These are phyloP conservation scores for Rosa rugosa DNA, from an alignment of 306 rosid genomes.

Conservation along the genomic window DNA sequence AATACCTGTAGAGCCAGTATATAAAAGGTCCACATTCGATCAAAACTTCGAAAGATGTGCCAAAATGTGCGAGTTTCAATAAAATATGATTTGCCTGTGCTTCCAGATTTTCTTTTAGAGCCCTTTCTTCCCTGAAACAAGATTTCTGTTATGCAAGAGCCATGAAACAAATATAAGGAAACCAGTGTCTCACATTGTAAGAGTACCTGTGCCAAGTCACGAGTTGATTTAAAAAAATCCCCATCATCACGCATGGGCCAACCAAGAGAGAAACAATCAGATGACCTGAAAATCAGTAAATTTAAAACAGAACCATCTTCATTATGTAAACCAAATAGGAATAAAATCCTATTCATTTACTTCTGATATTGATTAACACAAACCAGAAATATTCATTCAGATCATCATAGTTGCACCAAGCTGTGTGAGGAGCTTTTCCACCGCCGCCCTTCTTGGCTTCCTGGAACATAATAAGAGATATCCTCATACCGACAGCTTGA, in stretches of 20 bases:
- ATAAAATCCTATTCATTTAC: slow-evolving; percentile 20
- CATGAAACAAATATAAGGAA: slow-evolving; percentile 11
- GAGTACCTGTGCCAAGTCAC: slow-evolving; percentile 55
- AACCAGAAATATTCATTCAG: slow-evolving; percentile 97
- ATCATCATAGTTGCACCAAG: slow-evolving; percentile 97
- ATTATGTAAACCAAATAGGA: slow-evolving; percentile 12
- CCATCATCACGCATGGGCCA: slow-evolving; percentile 99
- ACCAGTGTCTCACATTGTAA: slow-evolving; percentile 9
- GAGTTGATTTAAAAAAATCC: slow-evolving; percentile 85
- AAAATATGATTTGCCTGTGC: slow-evolving; percentile 82
- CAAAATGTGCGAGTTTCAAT: slow-evolving; percentile 85
- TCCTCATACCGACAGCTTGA: slow-evolving; percentile 22
- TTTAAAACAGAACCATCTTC: slow-evolving; percentile 11
- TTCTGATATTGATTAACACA: slow-evolving; percentile 35
- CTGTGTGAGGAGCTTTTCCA: slow-evolving; percentile 79
- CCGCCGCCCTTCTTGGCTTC: slow-evolving; percentile 67
- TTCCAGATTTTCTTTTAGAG: slow-evolving; percentile 47
- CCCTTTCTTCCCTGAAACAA: slow-evolving; percentile 72
- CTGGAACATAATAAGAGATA: slow-evolving; percentile 41
- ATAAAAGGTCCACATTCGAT: slow-evolving; percentile 96
- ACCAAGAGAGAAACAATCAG: slow-evolving; percentile 94
- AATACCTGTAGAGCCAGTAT: slow-evolving; percentile 81
- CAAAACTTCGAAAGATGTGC: slow-evolving; percentile 89
- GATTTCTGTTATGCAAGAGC: slow-evolving; percentile 26
- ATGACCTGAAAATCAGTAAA: slow-evolving; percentile 51